Evolutionary conservation across 169 alveolate genomes (phyloP), one percentile per base, ranked within the genome.

Genomic region (Babesia bovis): DNA sequence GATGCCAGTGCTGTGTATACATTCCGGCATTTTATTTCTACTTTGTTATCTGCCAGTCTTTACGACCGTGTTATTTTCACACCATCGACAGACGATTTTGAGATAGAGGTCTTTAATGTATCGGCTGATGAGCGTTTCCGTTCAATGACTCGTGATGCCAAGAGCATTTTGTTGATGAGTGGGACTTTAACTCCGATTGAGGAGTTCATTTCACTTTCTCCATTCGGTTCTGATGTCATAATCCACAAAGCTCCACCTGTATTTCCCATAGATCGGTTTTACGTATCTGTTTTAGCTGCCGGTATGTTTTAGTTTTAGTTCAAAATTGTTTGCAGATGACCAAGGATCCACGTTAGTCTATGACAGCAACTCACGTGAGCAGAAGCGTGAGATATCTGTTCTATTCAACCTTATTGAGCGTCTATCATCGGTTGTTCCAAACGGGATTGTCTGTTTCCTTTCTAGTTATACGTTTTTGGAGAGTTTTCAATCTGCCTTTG

Each of bases 111-210:
- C 23, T 74, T 74, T 59, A 59, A 51, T 15, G 52, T 74, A 2
- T 50, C 76, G 25, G 68, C 85, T 40, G 55, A 51, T 25, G 51
- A 30, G 1, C 66, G 40, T 26, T 33, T 42, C 26, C 66, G 15
- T 4, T 33, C 35, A 15, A 30, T 77, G 23, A 70, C 63, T 19
- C n/a, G 42, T n/a, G 68, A 35, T 12, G 73, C 87, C 5, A 68
- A 44, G 78, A 65, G 82, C 36, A 77, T 69, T 38, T 13, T 79
- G 40, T 40, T 79, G 25, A 70, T 79, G 83, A 79, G 87, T 33
- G 87, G 87, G 4, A 79, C 87, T 9, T 65, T 79, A n/a, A 58
- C 87, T 0, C 87, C 87, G 23, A 38, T 79, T 19, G 83, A 79
- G 33, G 87, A 69, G 28, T 79, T 69, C 38, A 15, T 70, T 23